A percentile compares a stretch with the other conserved stretches of the same genome.
Evolutionary conservation across 352 stramenopile species (phyloP).

Genomic region (Elongisporangium prolatum): DNA sequence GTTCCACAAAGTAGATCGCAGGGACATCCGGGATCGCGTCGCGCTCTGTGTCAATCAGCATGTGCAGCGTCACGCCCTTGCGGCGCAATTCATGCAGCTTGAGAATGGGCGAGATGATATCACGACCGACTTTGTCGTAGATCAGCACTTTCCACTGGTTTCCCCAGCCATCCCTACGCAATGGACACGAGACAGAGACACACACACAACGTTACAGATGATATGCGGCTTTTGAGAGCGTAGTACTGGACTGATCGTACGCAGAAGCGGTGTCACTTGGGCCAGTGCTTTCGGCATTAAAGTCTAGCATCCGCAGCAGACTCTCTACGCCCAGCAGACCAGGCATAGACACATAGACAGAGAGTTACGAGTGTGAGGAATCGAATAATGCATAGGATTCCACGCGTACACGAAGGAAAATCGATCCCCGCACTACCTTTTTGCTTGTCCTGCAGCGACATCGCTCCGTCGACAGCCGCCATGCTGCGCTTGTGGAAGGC

Average conservation of each 20-base stretch:
- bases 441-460: constrained; percentile 81
- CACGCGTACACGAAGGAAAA: neutral
- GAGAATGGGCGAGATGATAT: constrained; percentile 98
- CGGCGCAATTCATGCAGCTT: constrained; percentile 95
- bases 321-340: constrained; percentile 34
- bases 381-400: neutral
- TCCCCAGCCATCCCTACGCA: constrained; percentile 60
- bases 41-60: constrained; percentile 92
- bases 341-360: neutral
- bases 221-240: neutral
- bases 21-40: constrained; percentile 96
- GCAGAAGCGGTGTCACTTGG: constrained; percentile 24
- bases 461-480: constrained; percentile 26
- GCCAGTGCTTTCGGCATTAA: constrained; percentile 62
- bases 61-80: constrained; percentile 96
- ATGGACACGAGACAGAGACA: neutral
- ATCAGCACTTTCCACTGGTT: constrained; percentile 96
- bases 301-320: constrained; percentile 80
- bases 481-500: constrained; percentile 14
- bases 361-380: neutral
- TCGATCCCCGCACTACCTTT: constrained; percentile 34
- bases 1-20: constrained; percentile 96
- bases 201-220: neutral
- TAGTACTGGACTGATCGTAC: constrained; percentile 22
- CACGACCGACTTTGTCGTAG: constrained; percentile 94